Evolutionary conservation across 208 protist species (phyloP).

Genomic region (Crithidia bombi): DNA sequence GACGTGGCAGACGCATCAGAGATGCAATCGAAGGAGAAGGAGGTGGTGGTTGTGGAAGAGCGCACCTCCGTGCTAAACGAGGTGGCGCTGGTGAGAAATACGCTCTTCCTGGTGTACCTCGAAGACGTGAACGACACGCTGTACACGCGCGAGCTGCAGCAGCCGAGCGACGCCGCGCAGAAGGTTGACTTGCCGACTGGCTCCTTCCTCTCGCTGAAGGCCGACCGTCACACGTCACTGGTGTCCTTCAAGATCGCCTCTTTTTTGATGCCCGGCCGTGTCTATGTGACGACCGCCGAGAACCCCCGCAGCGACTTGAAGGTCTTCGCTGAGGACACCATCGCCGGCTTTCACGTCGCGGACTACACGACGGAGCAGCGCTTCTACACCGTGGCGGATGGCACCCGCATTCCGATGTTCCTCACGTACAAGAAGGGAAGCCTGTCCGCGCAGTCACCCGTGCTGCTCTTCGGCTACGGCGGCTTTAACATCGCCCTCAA

Average conservation of each 20-base stretch:
- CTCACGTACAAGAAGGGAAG: conserved; percentile 81
- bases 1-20: conserved; percentile 53
- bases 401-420: conserved; percentile 95
- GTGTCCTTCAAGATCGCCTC: conserved; percentile 91
- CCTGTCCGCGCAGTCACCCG: conserved; percentile 67
- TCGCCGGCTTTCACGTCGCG: conserved; percentile 60
- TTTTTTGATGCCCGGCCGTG: conserved; percentile 87
- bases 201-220: conserved; percentile 54
- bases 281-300: conserved; percentile 74
- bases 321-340: conserved; percentile 70
- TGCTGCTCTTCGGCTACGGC: conserved; percentile 94
- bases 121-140: conserved; percentile 94
- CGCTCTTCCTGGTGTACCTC: conserved; percentile 84
- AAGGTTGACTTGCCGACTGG: conserved; percentile 80
- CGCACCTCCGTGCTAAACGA: conserved; percentile 62
- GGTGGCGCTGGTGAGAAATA: conserved; percentile 56
- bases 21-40: too few species aligned
- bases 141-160: conserved; percentile 64
- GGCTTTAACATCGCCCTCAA: conserved; percentile 94
- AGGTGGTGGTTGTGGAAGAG: conserved; percentile 77
- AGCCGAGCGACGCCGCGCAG: conserved; percentile 10
- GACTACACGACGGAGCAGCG: conserved; percentile 86
- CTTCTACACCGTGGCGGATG: conserved; percentile 91
- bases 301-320: conserved; percentile 56
- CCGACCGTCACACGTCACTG: conserved; percentile 57